Evolutionary conservation across 2,329 filamentous ascomycete species (phyloP), one percentile per base, ranked within the genome.

Genomic region (Mycosphaerelloides madeirae): DNA sequence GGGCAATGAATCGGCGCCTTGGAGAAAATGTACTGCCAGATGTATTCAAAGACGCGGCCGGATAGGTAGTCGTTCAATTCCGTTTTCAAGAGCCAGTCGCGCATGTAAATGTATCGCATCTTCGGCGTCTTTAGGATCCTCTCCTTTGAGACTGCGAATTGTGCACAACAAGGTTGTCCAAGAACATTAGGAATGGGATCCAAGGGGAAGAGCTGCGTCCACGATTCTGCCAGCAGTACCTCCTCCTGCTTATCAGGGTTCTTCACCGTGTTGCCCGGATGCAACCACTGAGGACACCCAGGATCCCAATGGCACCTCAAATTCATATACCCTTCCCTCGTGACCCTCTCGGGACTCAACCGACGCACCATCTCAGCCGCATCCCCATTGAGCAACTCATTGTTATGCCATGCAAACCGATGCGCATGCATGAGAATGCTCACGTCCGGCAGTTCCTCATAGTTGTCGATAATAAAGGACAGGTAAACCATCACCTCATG

Each of bases 401-500:
- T 76, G 55, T 79, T 79, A 58, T 81, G 78, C 77, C 77, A 80
- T 36, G 75, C 68, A 25, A 65, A 65, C 33, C 79, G 75, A 51
- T 83, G 76, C 15, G 77, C 72, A 57, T 84, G 80, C 62, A 80
- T 74, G 64, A 84, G 81, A 51, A 83, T 74, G 25, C 70, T 68
- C 48, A 81, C 70, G 42, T 80, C 77, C 2, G 78, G 73, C 3
- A 84, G 70, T 3, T 68, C 56, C 49, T 82, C 71, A 64, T 84
- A 83, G 60, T 77, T 72, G 58, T 81, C 77, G 55, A 80, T 74
- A 55, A 83, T 73, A 62, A 79, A 82, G 31, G 72, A 76, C 29
- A 81, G 68, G 58, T 83, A 83, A 6, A 79, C 73, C 65, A 79
- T 76, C 28, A 77, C 79, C 63, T 84, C 80, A 55, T 80, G 76